These are phyloP conservation scores for Babesia ovis DNA, from an alignment of 169 alveolate genomes.

Conservation along the genomic window DNA sequence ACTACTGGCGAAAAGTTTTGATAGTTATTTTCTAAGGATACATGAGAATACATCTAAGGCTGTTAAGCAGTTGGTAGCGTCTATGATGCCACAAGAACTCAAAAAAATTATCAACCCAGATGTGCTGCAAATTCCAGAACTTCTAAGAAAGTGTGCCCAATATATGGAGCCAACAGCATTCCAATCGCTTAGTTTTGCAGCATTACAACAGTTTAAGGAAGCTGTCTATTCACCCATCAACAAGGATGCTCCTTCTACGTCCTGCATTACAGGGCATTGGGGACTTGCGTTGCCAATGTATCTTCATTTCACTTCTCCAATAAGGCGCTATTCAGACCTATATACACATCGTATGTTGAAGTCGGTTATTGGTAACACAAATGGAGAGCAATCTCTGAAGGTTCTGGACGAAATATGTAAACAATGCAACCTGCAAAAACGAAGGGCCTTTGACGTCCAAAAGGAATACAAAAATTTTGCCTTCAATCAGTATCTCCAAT, in stretches of 20 bases:
- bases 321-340: slow-evolving; percentile 98
- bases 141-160: slow-evolving; percentile 67
- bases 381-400: slow-evolving; percentile 46
- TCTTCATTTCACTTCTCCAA: slow-evolving; percentile 99
- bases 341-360: slow-evolving; percentile 92
- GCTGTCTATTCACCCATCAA: slow-evolving; percentile 70
- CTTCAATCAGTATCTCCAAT: slow-evolving; percentile 72
- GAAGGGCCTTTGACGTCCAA: slow-evolving; percentile 80
- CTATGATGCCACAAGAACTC: slow-evolving; percentile 54
- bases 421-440: slow-evolving; percentile 78
- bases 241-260: slow-evolving; percentile 33
- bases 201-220: slow-evolving; percentile 71
- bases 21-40: slow-evolving; percentile 65
- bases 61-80: slow-evolving; percentile 53
- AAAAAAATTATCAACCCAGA: slow-evolving; percentile 36
- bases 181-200: slow-evolving; percentile 70
- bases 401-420: slow-evolving; percentile 67
- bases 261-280: slow-evolving; percentile 83
- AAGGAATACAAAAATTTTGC: slow-evolving; percentile 73
- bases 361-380: slow-evolving; percentile 24
- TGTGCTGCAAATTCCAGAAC: slow-evolving; percentile 34
- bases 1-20: slow-evolving; percentile 58
- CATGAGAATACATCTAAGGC: slow-evolving; percentile 76
- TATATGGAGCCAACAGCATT: slow-evolving; percentile 66
- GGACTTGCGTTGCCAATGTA: slow-evolving; percentile 95